Evolutionary conservation across 805 yeast genomes (phyloP).

Genomic region (Lipomyces chichibuensis): DNA sequence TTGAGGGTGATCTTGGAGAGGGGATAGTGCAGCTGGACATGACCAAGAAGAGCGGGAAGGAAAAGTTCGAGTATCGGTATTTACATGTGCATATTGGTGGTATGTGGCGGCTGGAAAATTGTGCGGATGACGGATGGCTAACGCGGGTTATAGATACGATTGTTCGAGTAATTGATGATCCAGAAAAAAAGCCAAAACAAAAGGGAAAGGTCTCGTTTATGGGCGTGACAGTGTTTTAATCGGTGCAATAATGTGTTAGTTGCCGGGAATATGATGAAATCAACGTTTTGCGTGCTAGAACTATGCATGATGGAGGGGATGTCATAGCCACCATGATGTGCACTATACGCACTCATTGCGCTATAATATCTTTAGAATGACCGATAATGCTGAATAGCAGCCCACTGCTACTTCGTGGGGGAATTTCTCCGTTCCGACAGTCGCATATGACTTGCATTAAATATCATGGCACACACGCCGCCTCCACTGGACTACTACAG

Average conservation of each 20-base stretch:
- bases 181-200: neutral
- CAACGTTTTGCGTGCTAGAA: neutral
- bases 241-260: neutral
- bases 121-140: neutral
- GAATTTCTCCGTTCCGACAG: neutral
- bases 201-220: neutral
- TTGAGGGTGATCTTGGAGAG: conserved; percentile 61
- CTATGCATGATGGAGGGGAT: neutral
- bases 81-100: conserved; percentile 58
- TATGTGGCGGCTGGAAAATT: neutral
- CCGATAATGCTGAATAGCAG: neutral
- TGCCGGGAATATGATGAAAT: neutral
- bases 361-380: neutral
- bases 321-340: neutral
- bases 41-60: conserved; percentile 49
- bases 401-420: neutral
- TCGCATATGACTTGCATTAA: neutral
- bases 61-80: conserved; percentile 61
- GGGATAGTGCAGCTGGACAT: conserved; percentile 78
- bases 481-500: neutral
- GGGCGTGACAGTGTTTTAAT: neutral
- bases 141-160: neutral
- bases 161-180: neutral
- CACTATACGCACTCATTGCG: neutral
- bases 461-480: neutral